Evolutionary conservation across 2,329 filamentous ascomycete genomes (phyloP), one percentile per base, ranked within the genome.

Genomic region (Diaporthe helianthi): DNA sequence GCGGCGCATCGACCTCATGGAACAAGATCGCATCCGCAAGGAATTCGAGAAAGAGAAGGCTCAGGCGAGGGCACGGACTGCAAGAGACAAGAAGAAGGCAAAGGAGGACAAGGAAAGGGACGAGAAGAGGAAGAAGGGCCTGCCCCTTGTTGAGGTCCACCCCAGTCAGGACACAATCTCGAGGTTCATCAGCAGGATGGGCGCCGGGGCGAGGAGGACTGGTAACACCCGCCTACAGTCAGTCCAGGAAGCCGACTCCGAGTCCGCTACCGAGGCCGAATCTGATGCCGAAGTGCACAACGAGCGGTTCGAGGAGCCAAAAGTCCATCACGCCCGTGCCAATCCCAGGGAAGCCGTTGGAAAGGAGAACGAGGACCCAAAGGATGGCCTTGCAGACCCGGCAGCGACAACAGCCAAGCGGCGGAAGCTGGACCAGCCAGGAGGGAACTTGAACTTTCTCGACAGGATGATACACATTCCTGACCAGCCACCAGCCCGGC

Each of bases 161-260:
- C 84, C 87, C 0, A 89, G 87, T 41, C 88, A 90, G 75, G 84
- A 84, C 51, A 87, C 84, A 0, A 87, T 90, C 71, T 80, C 86
- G 22, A 75, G 82, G 44, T 90, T 90, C 69, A 77, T 87, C 9
- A 78, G 79, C 44, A 78, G 79, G 0, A 77, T 79, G n/a, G 77
- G 76, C 1, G 72, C 73, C 3, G 68, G 69, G 1, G 79, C 73
- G 65, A 80, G 80, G 73, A 29, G n/a, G n/a, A n/a, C n/a, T n/a
- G n/a, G 26, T 6, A 77, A 77, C 13, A 47, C 72, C 54, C 47
- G 13, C 5, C 47, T 70, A n/a, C 55, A 36, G 1, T 8, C 63
- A n/a, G 55, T 69, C n/a, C 41, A 36, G 24, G 63, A 71, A 19
- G 52, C 31, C 33, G 46, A 69, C 5, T 19, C 38, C 6, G 63